Base-by-base conservation (phyloP, 164 flowering plant species). In the Magnolia changhungtana region DNA sequence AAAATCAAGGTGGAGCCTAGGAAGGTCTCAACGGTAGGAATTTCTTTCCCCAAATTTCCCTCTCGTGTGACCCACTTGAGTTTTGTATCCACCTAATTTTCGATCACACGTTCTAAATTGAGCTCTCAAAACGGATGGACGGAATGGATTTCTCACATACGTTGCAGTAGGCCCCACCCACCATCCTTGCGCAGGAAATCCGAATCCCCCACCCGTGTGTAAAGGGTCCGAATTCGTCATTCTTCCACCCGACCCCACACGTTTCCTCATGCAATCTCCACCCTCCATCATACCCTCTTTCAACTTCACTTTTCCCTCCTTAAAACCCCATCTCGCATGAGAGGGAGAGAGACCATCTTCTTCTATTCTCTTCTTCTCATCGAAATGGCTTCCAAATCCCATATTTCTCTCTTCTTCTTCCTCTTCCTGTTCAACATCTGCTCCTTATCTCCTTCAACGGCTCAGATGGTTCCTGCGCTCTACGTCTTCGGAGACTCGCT, bases 401-500 rank as follows among this genome's bases (percentile, higher is more conserved):
- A 52, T 59, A 24, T 67, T 13, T n/a, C 21, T 23, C 21, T 55
- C 68, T 66, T 59, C 19, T 8, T 75, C 73, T 37, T 20, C 75
- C 69, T 79, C 58, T 29, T 66, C 31, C 9, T 67, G 45, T 45
- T 59, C 69, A 55, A 5, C 29, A 16, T 23, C n/a, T 8, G 7
- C 2, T 51, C 37, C 45, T 8, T 76, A 23, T 20, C 5, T 20
- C 18, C 24, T 71, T 69, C 52, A 73, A 59, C 61, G 14, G 85
- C 80, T 67, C 80, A 78, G 69, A 29, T 23, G 73, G 93, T 85
- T 50, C 90, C 91, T 14, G 96, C 90, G 0, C 10, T 85, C 31
- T 94, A 80, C 59, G 85, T 90, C 67, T 88, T 94, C 50, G 98
- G 98, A 69, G 98, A 94, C 81, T 94, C 96, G 0, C 71, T 89